Evolutionary conservation across 805 yeast genomes (phyloP).

Genomic region (Yamadazyma nakazawae): DNA sequence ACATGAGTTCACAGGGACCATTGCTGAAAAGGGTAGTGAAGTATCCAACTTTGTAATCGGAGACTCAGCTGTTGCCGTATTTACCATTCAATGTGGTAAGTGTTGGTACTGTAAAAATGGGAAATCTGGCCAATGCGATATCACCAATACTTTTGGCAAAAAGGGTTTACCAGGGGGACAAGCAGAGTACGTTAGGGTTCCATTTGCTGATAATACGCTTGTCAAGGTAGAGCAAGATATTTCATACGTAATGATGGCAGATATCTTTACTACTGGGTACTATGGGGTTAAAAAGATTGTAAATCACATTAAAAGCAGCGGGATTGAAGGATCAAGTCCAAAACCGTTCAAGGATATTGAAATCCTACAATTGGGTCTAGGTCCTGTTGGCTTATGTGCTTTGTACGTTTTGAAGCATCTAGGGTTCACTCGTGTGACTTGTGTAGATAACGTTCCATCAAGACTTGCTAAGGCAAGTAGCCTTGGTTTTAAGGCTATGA

Average conservation of each 20-base stretch:
- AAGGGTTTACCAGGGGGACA: constrained; percentile 58
- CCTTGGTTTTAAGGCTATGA: constrained; percentile 46
- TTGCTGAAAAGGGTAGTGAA: constrained; percentile 37
- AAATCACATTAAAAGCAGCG: constrained; percentile 33
- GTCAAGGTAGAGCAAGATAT: constrained; percentile 41
- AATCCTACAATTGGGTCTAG: constrained; percentile 55
- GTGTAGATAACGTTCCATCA: constrained; percentile 48
- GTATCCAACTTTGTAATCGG: constrained; percentile 37
- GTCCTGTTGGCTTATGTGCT: constrained; percentile 59
- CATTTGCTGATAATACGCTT: constrained; percentile 52
- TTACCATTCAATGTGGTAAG: constrained; percentile 57
- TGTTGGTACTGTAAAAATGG: constrained; percentile 60
- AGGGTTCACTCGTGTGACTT: constrained; percentile 45
- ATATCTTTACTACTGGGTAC: constrained; percentile 63
- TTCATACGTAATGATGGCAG: constrained; percentile 56
- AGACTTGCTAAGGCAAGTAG: constrained; percentile 42
- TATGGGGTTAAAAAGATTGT: constrained; percentile 53
- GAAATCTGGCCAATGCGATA: constrained; percentile 51
- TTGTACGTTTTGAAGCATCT: constrained; percentile 41
- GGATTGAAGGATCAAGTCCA: constrained; percentile 15
- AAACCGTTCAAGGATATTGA: constrained; percentile 27
- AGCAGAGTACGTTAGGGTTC: constrained; percentile 60
- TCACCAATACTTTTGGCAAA: constrained; percentile 57
- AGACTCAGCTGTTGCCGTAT: constrained; percentile 45
- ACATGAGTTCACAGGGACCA: constrained; percentile 48